A percentile compares a stretch with the other conserved stretches of the same genome.
Evolutionary conservation across 352 stramenopile species (phyloP).

Genomic region (Lagenidium giganteum): DNA sequence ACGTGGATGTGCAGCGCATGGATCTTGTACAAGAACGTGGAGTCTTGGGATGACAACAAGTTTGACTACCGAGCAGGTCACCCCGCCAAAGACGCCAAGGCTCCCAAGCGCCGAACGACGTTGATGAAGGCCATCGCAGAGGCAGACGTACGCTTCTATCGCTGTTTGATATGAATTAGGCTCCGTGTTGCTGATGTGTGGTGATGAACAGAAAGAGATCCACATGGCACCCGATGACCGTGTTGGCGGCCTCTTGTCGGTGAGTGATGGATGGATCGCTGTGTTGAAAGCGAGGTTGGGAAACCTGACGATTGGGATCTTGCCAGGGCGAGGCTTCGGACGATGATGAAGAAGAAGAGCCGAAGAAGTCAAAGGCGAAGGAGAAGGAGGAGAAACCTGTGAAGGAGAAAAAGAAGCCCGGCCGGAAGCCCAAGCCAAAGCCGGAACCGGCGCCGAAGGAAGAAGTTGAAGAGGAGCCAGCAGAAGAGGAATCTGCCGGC

Average conservation of each 20-base stretch:
- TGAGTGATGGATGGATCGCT: constrained; percentile 45
- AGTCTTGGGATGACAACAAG: constrained; percentile 68
- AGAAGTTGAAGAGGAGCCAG: constrained; percentile 7
- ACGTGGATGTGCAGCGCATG: constrained; percentile 26
- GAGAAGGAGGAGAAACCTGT: constrained; percentile 15
- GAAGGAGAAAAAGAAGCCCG: constrained; percentile 13
- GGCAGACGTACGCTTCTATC: constrained; percentile 41
- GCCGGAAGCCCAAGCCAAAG: constrained; percentile 32
- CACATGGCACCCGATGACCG: constrained; percentile 46
- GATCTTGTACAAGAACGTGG: constrained; percentile 61
- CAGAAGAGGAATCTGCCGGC: constrained; percentile 1
- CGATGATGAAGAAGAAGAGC: constrained; percentile 3
- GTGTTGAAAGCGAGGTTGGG: not conserved
- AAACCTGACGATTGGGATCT: not conserved
- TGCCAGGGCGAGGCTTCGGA: constrained; percentile 1
- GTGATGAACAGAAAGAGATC: constrained; percentile 45
- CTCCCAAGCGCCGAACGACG: constrained; percentile 55
- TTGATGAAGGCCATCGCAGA: constrained; percentile 67
- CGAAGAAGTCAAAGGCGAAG: constrained; percentile 11
- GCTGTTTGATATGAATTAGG: not conserved
- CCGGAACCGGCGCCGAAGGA: constrained; percentile 17
- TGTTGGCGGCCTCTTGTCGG: no score
- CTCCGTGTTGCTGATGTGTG: not conserved
- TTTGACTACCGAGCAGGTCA: constrained; percentile 54
- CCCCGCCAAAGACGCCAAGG: constrained; percentile 66